These are phyloP conservation scores for Leucosporidium creatinivorum DNA, from an alignment of 768 basidiomycete species.

Conservation along the genomic window DNA sequence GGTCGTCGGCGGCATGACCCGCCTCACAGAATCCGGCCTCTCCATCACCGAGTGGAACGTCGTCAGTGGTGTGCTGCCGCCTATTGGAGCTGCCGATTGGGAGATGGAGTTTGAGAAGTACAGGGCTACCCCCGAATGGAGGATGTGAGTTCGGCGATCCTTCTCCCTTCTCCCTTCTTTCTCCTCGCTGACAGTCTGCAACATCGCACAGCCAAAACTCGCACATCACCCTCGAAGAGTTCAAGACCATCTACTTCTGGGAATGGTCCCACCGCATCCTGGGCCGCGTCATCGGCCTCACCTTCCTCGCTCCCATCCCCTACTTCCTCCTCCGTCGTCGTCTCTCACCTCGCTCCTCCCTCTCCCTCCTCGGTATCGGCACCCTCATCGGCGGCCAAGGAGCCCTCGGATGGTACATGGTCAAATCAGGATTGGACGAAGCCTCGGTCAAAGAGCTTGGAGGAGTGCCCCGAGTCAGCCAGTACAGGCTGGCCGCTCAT, in stretches of 20 bases:
- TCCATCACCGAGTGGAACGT: slow-evolving; percentile 98
- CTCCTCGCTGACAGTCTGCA: neutral
- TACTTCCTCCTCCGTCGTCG: slow-evolving; percentile 46
- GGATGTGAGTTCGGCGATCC: slow-evolving; percentile 58
- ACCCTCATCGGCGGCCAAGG: slow-evolving; percentile 85
- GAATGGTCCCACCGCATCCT: slow-evolving; percentile 95
- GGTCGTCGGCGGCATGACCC: slow-evolving; percentile 90
- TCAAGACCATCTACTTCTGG: slow-evolving; percentile 96
- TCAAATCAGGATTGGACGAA: slow-evolving; percentile 86
- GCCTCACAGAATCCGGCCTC: slow-evolving; percentile 92
- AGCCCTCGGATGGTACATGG: slow-evolving; percentile 98
- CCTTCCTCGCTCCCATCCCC: slow-evolving; percentile 54
- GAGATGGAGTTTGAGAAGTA: slow-evolving; percentile 85
- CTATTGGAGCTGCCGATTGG: slow-evolving; percentile 70
- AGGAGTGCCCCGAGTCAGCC: slow-evolving; percentile 87
- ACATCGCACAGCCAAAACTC: slow-evolving; percentile 66
- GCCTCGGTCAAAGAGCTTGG: slow-evolving; percentile 69
- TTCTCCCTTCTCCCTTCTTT: neutral
- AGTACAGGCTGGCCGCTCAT: slow-evolving; percentile 92
- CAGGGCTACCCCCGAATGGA: slow-evolving; percentile 88
- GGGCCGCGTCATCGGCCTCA: slow-evolving; percentile 74
- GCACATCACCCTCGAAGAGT: slow-evolving; percentile 75
- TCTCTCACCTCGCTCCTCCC: slow-evolving; percentile 57
- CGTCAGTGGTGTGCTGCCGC: slow-evolving; percentile 79
- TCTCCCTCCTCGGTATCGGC: slow-evolving; percentile 64